Evolutionary conservation across 2,329 filamentous ascomycete genomes (phyloP).

Genomic region (Aspergillus pseudonomiae): DNA sequence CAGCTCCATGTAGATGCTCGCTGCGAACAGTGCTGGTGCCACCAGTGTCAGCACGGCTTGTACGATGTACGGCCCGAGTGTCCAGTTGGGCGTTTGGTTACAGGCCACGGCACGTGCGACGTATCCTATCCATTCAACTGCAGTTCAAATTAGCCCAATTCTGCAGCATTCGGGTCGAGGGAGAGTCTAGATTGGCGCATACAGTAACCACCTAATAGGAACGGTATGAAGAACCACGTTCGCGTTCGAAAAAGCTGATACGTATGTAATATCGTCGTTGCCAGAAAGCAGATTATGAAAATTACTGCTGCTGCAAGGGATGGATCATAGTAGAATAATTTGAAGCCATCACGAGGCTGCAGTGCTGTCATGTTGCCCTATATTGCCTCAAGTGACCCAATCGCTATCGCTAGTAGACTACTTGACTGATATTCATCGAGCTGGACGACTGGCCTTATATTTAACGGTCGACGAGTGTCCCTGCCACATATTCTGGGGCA

Average conservation of each 20-base stretch:
- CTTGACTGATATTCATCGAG: no score
- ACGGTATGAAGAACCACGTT: constrained; percentile 22
- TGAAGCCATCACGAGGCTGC: neutral
- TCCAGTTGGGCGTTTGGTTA: constrained; percentile 24
- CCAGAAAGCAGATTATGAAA: constrained; percentile 18
- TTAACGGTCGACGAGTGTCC: neutral
- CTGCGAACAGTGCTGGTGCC: constrained; percentile 27
- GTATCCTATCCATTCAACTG: constrained; percentile 12
- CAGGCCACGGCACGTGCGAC: constrained; percentile 10
- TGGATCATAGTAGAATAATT: constrained; percentile 16
- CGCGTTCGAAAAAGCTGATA: constrained; percentile 18
- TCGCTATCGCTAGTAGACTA: no score
- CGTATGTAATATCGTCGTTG: constrained; percentile 14
- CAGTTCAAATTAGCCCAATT: neutral
- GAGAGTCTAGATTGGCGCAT: neutral
- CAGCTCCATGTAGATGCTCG: constrained; percentile 29
- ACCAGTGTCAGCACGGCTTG: constrained; percentile 25
- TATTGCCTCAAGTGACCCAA: neutral
- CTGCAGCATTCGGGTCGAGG: no score
- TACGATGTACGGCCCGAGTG: constrained; percentile 22
- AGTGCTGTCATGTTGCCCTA: neutral
- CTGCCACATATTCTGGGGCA: neutral
- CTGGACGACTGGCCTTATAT: neutral
- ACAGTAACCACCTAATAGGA: constrained; percentile 20
- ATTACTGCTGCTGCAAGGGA: constrained; percentile 20